Base-by-base conservation (phyloP, 192 early-diverging fungal genomes). In the Entophlyctis helioformis region DNA sequence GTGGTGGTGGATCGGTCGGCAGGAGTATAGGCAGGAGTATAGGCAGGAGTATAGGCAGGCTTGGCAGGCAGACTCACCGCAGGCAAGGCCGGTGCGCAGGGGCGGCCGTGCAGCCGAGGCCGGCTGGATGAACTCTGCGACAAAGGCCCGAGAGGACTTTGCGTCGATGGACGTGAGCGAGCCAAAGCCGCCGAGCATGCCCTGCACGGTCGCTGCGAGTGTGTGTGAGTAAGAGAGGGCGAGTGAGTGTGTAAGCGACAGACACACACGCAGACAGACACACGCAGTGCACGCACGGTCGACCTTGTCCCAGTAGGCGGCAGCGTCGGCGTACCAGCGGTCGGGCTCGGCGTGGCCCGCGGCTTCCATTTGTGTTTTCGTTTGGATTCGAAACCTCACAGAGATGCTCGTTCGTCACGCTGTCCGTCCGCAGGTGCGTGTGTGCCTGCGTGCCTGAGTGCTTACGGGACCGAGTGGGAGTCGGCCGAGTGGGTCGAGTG, bases 101-200 rank as follows among this genome's bases (percentile, higher is more conserved):
- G 47, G 27, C 18, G 54, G 54, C 26, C 26, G 39, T 2, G 20
- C 34, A n/a, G n/a, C n/a, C n/a, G n/a, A n/a, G n/a, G n/a, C n/a
- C n/a, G n/a, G n/a, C n/a, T n/a, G n/a, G n/a, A n/a, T n/a, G n/a
- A n/a, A n/a, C 29, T 31, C 11, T 3, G 27, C 46, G 19, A 31
- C 20, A 23, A 10, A 24, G 25, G 13, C 27, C 2, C 25, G 26
- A 10, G 42, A 10, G n/a, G 12, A 16, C 15, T 44, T 16, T 42
- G 46, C 42, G 43, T 72, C 57, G 22, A 94, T 43, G 57, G 94
- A 95, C 12, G 48, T 46, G 9, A 72, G 31, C 0, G 85, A 89
- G 15, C 75, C 85, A 27, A 89, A 83, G 0, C 94, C 94, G 31
- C 93, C 93, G 0, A 94, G 76, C 80, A 97, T 89, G 19, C 93